Evolutionary conservation across 108 stramenopile species (phyloP).

Genomic region (Craspedostauros australis): DNA sequence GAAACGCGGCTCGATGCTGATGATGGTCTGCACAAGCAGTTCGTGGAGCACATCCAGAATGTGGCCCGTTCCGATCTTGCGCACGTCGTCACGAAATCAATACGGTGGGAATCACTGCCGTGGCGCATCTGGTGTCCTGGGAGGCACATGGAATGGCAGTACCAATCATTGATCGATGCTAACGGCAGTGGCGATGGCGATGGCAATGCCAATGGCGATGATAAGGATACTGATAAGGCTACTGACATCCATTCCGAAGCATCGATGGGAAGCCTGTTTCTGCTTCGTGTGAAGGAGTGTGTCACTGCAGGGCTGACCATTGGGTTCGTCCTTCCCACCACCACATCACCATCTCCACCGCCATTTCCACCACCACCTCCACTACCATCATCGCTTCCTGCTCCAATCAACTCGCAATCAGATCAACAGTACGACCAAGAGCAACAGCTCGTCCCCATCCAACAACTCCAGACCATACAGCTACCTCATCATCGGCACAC

Average conservation of each 20-base stretch:
- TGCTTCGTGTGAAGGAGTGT: constrained; percentile 15
- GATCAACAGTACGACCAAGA: constrained; percentile 3
- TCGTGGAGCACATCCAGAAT: constrained; percentile 39
- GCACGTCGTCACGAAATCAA: neutral
- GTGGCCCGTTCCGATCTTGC: constrained; percentile 16
- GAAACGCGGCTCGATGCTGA: constrained; percentile 66
- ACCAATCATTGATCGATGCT: neutral
- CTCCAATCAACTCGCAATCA: constrained; percentile 2
- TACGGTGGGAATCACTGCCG: neutral
- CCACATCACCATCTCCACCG: too few relatives aligned
- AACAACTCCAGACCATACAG: constrained; percentile 22
- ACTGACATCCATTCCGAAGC: too few relatives aligned
- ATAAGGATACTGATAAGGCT: constrained; percentile 6
- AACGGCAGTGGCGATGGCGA: neutral
- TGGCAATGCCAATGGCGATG: neutral
- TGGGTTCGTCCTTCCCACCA: constrained; percentile 28
- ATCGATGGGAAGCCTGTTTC: constrained; percentile 5
- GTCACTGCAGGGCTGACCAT: constrained; percentile 52
- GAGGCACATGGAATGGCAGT: constrained; percentile 31
- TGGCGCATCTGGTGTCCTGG: constrained; percentile 57
- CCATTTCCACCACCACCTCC: too few relatives aligned
- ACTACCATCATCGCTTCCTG: too few relatives aligned
- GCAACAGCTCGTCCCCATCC: constrained; percentile 17
- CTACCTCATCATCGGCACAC: constrained; percentile 15
- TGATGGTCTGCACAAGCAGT: constrained; percentile 43